Base-by-base conservation (phyloP, 2,329 filamentous ascomycete species). In the Diaporthe sp. region DNA sequence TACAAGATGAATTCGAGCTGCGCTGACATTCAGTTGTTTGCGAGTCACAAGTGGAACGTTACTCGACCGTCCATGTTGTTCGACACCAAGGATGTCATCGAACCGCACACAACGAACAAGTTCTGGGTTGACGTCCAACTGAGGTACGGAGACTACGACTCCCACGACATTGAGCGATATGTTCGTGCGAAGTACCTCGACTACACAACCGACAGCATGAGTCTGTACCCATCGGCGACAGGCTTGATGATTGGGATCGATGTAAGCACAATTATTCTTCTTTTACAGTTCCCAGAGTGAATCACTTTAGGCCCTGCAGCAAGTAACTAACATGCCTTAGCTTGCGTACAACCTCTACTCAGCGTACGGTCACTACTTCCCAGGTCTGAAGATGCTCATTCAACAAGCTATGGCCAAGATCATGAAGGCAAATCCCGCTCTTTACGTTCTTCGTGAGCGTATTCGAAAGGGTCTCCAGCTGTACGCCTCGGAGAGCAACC, bases 341-440 rank as follows among this genome's bases (percentile, higher is more conserved):
- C 89, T 99, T 81, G 96, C 97, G 0, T 99, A 99, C 89, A 99
- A 99, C 84, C 87, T 99, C 55, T 98, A 98, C 87, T 98, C 97
- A 10, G 97, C 97, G 0, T 99, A 98, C 80, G 97, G 97, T 70
- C 96, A 98, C 86, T 99, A 98, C 87, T 99, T 99, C 92, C 97
- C 97, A 65, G 97, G 97, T 82, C 87, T 99, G 77, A 99, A 99
- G 89, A 94, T 95, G 65, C 90, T 99, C 34, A 89, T 99, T 37
- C 97, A 99, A 85, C 96, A 98, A 84, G 97, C 97, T 8, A 99
- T 99, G 97, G 95, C 95, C 67, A 99, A 99, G 92, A 92, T 99
- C 83, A 99, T 99, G 97, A 99, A 99, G 87, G 96, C 97, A 51
- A 99, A 99, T 82, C 97, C 97, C 22, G 97, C 97, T 3, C 87